phyloP scores from a whole-genome alignment of 352 stramenopile genomes.

The Pythium vanterpoolii region DNA sequence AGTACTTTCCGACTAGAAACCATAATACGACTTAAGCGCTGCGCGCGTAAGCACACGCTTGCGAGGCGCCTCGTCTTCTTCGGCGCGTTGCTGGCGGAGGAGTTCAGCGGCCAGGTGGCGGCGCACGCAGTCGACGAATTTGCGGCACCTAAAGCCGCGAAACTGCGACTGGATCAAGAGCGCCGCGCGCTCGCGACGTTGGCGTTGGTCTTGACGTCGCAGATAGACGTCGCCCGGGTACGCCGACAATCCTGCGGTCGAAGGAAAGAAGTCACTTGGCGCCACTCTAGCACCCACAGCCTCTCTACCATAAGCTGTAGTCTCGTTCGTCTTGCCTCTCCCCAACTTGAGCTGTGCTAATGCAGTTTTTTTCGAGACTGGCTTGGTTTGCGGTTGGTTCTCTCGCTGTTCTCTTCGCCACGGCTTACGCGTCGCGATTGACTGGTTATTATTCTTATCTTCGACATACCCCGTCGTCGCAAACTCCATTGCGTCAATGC shows the following conservation, averaged over 20 bases:
- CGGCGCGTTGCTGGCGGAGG: slow-evolving; percentile 4
- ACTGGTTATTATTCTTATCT: slow-evolving; percentile 15
- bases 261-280: background rate
- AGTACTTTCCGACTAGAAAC: slow-evolving; percentile 29
- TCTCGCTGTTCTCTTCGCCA: slow-evolving; percentile 2
- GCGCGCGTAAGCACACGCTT: slow-evolving; percentile 29
- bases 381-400: background rate
- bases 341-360: background rate
- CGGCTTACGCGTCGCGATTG: background rate
- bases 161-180: slow-evolving; percentile 43
- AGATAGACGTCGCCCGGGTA: background rate
- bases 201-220: slow-evolving; percentile 12
- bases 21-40: slow-evolving; percentile 37
- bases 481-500: slow-evolving; percentile 22
- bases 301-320: background rate
- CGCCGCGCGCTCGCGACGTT: slow-evolving; percentile 38
- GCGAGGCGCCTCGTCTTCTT: slow-evolving; percentile 22
- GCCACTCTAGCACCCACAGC: background rate
- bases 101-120: slow-evolving; percentile 30
- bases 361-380: background rate
- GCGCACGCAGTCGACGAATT: slow-evolving; percentile 36
- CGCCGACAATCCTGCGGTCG: background rate
- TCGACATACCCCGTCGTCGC: slow-evolving; percentile 21
- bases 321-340: background rate
- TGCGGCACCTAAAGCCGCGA: slow-evolving; percentile 34